A percentile compares a stretch with the other conserved stretches of the same genome.
Conservation (phyloP, 176 grass and related monocot genomes). For the Carex parvula region DNA sequence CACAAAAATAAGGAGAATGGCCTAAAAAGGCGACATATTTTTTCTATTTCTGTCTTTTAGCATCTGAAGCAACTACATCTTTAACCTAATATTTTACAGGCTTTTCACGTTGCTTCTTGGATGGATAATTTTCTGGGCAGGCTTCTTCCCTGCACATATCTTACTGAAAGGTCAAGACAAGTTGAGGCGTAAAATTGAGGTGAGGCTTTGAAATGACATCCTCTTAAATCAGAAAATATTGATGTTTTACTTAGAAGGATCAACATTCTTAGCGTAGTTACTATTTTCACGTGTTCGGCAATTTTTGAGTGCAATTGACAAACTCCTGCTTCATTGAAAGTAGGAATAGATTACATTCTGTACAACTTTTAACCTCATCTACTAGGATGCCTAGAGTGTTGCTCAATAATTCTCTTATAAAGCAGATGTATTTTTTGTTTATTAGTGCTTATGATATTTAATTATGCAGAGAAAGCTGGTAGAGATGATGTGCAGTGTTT, state of each 20-base stretch:
- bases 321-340: conserved; percentile 6
- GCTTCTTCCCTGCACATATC: conserved; percentile 82
- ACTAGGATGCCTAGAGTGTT: neutral
- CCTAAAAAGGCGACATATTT: neutral
- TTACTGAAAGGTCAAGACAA: conserved; percentile 75
- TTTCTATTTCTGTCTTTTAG: neutral
- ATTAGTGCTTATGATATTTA: neutral
- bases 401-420: conserved; percentile 10
- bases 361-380: neutral
- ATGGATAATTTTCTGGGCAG: conserved; percentile 84
- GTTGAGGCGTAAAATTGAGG: conserved; percentile 81
- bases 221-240: neutral
- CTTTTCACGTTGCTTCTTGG: conserved; percentile 57
- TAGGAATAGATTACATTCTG: neutral
- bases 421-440: conserved; percentile 21
- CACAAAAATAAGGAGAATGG: neutral
- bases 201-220: conserved; percentile 21
- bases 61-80: neutral
- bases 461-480: conserved; percentile 76
- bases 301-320: neutral
- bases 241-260: neutral
- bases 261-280: neutral
- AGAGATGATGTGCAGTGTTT: conserved; percentile 97
- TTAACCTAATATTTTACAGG: conserved; percentile 49
- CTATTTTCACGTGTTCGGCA: neutral